These are phyloP conservation scores for Penicillium lividum DNA, from an alignment of 495 filamentous ascomycete species.

Conservation along the genomic window DNA sequence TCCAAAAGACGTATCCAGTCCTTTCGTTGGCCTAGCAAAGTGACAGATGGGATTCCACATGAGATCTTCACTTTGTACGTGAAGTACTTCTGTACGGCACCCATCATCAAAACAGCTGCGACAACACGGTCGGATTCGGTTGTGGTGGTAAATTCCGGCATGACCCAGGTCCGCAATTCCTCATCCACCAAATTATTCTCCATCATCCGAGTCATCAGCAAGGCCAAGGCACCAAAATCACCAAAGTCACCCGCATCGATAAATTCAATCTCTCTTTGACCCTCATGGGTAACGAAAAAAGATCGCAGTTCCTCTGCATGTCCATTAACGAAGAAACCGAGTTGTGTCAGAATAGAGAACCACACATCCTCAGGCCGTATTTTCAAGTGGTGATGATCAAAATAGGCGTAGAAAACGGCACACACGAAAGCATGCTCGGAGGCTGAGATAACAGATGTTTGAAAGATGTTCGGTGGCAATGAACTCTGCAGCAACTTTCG, in stretches of 20 bases:
- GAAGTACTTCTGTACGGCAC: conserved; percentile 43
- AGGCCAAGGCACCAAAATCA: conserved; percentile 25
- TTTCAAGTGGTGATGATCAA: conserved; percentile 53
- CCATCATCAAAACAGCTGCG: conserved; percentile 44
- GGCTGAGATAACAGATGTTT: conserved; percentile 24
- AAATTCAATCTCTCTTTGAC: conserved; percentile 42
- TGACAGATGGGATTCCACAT: conserved; percentile 54
- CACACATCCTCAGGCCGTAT: conserved; percentile 65
- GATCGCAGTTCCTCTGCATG: conserved; percentile 46
- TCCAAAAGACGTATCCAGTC: conserved; percentile 42
- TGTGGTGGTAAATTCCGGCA: conserved; percentile 45
- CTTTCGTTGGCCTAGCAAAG: conserved; percentile 41
- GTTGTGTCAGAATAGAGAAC: conserved; percentile 57
- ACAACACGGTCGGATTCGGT: conserved; percentile 34
- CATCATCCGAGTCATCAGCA: conserved; percentile 31
- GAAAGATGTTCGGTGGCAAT: neutral
- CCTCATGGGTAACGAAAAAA: conserved; percentile 44
- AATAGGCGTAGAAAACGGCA: conserved; percentile 52
- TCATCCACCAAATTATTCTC: conserved; percentile 38
- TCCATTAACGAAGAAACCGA: conserved; percentile 53
- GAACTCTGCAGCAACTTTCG: neutral
- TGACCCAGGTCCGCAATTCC: conserved; percentile 39
- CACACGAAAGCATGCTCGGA: conserved; percentile 54
- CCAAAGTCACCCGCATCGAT: neutral
- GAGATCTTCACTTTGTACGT: conserved; percentile 15